Conservation (phyloP, 1,139 yeast species). For the Debaryomycetaceae sp. region DNA sequence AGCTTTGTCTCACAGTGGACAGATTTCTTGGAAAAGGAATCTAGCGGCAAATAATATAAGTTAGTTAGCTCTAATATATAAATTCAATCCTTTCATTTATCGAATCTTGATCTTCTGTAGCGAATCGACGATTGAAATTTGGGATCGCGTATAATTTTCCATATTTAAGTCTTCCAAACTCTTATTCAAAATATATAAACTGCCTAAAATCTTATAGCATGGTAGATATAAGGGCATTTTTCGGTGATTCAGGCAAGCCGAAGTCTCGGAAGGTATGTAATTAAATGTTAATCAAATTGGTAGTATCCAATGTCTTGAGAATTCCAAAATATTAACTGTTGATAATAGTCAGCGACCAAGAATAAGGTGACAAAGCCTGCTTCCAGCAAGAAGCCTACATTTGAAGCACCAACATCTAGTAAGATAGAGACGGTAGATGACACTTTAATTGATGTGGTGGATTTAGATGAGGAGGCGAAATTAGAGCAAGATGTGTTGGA, state of each 20-base stretch:
- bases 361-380: background rate
- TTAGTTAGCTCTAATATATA: background rate
- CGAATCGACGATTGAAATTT: background rate
- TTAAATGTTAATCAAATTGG: too few relatives aligned
- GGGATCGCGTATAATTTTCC: background rate
- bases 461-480: constrained; percentile 13
- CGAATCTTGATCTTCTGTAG: background rate
- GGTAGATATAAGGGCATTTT: constrained; percentile 41
- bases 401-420: too few relatives aligned
- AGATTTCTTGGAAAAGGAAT: constrained; percentile 80
- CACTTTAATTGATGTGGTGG: too few relatives aligned
- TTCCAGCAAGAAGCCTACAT: background rate
- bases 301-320: background rate
- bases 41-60: constrained; percentile 16
- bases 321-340: background rate
- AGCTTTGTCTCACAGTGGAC: constrained; percentile 89
- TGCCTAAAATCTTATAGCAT: constrained; percentile 12
- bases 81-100: background rate
- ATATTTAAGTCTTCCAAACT: background rate
- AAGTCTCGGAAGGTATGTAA: background rate
- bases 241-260: constrained; percentile 9
- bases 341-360: constrained; percentile 2
- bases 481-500: background rate
- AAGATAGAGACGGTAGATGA: too few relatives aligned
- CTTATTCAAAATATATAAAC: background rate